These are phyloP conservation scores for Ailanthus altissimus DNA, from an alignment of 345 rosid genomes.

Conservation along the genomic window DNA sequence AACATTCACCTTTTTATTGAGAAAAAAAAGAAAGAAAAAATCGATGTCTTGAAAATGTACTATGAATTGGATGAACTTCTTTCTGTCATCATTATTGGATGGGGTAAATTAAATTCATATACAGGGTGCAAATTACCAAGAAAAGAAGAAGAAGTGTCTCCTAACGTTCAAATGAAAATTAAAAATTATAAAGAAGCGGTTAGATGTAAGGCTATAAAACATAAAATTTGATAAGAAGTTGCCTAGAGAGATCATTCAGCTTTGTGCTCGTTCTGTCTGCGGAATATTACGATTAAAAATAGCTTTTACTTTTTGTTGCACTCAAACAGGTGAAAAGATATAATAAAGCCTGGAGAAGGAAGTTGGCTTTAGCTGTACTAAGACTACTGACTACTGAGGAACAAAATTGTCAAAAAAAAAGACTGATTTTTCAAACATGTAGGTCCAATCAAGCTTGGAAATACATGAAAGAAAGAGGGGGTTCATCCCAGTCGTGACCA, in stretches of 20 bases:
- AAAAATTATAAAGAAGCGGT: too few species aligned
- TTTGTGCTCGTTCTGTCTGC: neutral
- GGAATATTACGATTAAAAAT: neutral
- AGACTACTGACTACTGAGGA: too few species aligned
- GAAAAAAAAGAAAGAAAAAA: too few species aligned
- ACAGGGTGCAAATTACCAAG: neutral
- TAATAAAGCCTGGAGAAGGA: slow-evolving; percentile 31
- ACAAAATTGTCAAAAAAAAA: slow-evolving; percentile 23
- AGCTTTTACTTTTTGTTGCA: neutral
- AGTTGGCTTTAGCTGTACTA: slow-evolving; percentile 37
- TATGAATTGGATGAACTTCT: neutral
- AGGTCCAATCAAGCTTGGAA: slow-evolving; percentile 30
- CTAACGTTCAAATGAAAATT: neutral
- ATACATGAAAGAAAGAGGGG: slow-evolving; percentile 11
- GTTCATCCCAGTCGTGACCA: slow-evolving; percentile 17
- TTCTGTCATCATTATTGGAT: neutral
- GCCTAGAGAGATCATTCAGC: neutral
- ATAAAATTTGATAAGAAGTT: too few species aligned
- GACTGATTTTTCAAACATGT: slow-evolving; percentile 24
- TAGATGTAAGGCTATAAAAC: too few species aligned
- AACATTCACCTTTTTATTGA: neutral
- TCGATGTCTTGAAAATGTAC: neutral
- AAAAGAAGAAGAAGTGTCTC: neutral
- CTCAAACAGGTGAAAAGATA: slow-evolving; percentile 18
- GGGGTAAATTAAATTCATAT: neutral